Conservation (phyloP, 116 monocot genomes). For the Posidonia oceanica region DNA sequence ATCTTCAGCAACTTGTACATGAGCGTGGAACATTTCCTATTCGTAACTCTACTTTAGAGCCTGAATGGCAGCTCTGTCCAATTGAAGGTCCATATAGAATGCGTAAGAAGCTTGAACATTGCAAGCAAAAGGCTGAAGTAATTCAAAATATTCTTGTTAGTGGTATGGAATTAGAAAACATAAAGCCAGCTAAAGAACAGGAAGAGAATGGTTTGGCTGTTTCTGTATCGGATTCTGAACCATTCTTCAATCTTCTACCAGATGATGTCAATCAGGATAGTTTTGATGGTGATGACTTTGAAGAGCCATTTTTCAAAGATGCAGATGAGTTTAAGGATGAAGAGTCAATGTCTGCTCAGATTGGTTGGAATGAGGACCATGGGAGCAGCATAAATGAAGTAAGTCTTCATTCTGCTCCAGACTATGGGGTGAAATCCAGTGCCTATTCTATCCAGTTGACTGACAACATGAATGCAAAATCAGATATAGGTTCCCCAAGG, state of each 20-base stretch:
- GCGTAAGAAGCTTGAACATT: conserved; percentile 93
- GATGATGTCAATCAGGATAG: conserved; percentile 34
- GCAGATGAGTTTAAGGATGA: conserved; percentile 44
- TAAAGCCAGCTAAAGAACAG: conserved; percentile 28
- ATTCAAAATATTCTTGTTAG: conserved; percentile 54
- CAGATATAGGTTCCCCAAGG: conserved; percentile 75
- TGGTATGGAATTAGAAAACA: conserved; percentile 36
- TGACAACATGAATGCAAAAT: conserved; percentile 48
- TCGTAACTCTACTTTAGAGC: conserved; percentile 25
- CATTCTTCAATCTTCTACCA: conserved; percentile 49
- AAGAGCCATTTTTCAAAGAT: conserved; percentile 50
- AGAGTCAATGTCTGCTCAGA: conserved; percentile 29
- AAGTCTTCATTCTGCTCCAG: conserved; percentile 81
- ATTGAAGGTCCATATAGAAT: conserved; percentile 97
- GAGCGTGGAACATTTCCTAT: conserved; percentile 90
- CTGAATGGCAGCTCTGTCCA: conserved; percentile 91
- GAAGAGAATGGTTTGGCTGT: conserved; percentile 19
- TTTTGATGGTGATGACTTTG: conserved; percentile 35
- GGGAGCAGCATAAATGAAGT: conserved; percentile 73
- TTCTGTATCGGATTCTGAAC: conserved; percentile 48
- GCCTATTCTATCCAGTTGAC: conserved; percentile 53
- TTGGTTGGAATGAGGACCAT: conserved; percentile 76
- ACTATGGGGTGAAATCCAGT: conserved; percentile 63
- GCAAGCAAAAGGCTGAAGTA: conserved; percentile 53
- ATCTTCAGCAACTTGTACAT: conserved; percentile 85